phyloP scores from a whole-genome alignment of 1,284 basidiomycete genomes.

The Mrakiaceae sp. region DNA sequence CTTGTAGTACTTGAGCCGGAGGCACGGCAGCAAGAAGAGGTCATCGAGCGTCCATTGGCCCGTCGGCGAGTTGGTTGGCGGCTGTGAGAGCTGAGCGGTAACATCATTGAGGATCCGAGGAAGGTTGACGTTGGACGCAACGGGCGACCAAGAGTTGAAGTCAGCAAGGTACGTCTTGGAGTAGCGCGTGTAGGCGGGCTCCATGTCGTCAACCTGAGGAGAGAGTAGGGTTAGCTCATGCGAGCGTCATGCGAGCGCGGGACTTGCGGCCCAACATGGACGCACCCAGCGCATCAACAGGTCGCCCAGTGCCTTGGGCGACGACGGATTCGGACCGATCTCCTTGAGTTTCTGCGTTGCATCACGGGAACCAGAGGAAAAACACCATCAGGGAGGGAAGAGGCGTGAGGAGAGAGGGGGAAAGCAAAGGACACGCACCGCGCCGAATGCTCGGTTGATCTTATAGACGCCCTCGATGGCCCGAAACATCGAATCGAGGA shows the following conservation, averaged over 20 bases:
- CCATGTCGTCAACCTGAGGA: constrained; percentile 72
- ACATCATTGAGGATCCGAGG: constrained; percentile 57
- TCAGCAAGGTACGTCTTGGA: constrained; percentile 58
- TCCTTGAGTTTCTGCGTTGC: constrained; percentile 70
- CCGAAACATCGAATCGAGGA: constrained; percentile 89
- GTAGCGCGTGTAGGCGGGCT: constrained; percentile 75
- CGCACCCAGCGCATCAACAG: constrained; percentile 92
- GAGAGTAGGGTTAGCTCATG: constrained; percentile 6
- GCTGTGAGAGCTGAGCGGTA: constrained; percentile 43
- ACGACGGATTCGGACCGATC: constrained; percentile 82
- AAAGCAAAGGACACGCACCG: constrained; percentile 41
- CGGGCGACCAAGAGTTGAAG: constrained; percentile 73
- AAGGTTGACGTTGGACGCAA: constrained; percentile 63
- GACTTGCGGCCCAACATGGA: constrained; percentile 17
- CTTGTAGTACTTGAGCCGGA: constrained; percentile 80
- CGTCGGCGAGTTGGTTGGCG: constrained; percentile 28
- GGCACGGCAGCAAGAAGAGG: constrained; percentile 75
- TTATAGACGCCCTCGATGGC: constrained; percentile 85
- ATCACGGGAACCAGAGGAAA: no score
- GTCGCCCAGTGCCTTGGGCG: constrained; percentile 91
- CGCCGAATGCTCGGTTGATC: constrained; percentile 68
- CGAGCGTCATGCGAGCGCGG: background rate
- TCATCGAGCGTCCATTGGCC: constrained; percentile 73
- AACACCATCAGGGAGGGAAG: background rate
- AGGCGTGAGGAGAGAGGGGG: background rate